Percentiles rank a stretch among this genome's conserved stretches.
Conservation (phyloP, 345 rosid species). For the Melaleuca quinquenervia region DNA sequence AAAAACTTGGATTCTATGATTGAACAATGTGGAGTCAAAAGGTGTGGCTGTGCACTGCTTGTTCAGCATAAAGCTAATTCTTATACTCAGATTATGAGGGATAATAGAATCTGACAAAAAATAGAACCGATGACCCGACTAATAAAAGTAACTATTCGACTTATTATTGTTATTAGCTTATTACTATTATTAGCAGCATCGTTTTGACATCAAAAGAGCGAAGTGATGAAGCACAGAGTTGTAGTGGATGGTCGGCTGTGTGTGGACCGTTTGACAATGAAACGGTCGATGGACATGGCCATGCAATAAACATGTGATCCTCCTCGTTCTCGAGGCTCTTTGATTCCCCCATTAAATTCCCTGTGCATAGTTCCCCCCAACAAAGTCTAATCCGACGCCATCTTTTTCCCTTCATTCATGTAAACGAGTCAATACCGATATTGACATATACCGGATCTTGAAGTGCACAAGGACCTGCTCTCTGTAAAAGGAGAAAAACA, state of each 20-base stretch:
- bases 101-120: too few species aligned
- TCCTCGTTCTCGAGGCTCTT: background rate
- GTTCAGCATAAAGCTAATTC: background rate
- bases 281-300: background rate
- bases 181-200: background rate
- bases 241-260: background rate
- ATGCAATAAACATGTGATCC: background rate
- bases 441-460: background rate
- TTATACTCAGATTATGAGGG: too few species aligned
- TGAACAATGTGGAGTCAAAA: background rate
- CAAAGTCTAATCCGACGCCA: background rate
- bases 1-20: background rate
- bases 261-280: background rate
- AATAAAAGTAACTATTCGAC: background rate
- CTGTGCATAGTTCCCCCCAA: background rate
- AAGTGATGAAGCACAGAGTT: background rate
- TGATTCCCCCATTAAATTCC: background rate
- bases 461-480: background rate
- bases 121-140: background rate
- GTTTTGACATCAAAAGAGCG: background rate
- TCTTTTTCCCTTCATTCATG: background rate
- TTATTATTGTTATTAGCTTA: background rate
- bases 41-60: background rate
- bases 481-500: background rate
- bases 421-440: background rate